Evolutionary conservation across 768 basidiomycete species (phyloP).

Genomic region (Lactarius indigo): DNA sequence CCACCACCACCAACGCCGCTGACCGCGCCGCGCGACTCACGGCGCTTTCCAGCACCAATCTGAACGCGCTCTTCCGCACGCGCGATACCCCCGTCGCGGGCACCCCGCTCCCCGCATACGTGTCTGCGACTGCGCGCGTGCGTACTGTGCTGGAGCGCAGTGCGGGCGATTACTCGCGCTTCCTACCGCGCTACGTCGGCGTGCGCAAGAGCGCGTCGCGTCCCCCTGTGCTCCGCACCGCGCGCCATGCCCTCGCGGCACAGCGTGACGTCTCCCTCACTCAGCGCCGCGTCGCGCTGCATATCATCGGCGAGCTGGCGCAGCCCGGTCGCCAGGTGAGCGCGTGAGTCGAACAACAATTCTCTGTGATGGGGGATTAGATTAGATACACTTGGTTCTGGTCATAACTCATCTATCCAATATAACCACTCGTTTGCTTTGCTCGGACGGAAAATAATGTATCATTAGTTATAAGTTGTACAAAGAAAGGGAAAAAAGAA

Average conservation of each 20-base stretch:
- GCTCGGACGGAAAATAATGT: constrained; percentile 3
- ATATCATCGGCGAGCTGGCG: constrained; percentile 34
- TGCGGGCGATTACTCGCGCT: constrained; percentile 52
- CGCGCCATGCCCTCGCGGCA: constrained; percentile 41
- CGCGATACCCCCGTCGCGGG: not conserved
- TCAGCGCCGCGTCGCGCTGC: constrained; percentile 39
- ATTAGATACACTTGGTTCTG: not conserved
- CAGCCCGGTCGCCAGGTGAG: constrained; percentile 1
- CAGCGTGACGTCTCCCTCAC: constrained; percentile 41
- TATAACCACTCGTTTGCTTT: not conserved
- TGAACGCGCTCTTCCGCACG: constrained; percentile 19
- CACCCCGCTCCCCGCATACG: not conserved
- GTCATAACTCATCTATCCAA: not conserved
- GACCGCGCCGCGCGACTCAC: constrained; percentile 3
- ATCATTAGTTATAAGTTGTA: constrained; percentile 5
- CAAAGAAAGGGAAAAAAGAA: not conserved
- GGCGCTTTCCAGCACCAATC: constrained; percentile 15
- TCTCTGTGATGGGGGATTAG: not conserved
- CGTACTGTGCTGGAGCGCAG: constrained; percentile 35
- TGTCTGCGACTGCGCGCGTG: constrained; percentile 26
- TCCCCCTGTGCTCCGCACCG: constrained; percentile 41
- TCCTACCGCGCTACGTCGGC: constrained; percentile 33
- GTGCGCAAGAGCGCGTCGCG: constrained; percentile 30
- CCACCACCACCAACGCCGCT: not conserved
- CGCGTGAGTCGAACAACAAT: not conserved